Evolutionary conservation across 139 green algal species (phyloP).

Genomic region (Edaphochlamys debaryana): DNA sequence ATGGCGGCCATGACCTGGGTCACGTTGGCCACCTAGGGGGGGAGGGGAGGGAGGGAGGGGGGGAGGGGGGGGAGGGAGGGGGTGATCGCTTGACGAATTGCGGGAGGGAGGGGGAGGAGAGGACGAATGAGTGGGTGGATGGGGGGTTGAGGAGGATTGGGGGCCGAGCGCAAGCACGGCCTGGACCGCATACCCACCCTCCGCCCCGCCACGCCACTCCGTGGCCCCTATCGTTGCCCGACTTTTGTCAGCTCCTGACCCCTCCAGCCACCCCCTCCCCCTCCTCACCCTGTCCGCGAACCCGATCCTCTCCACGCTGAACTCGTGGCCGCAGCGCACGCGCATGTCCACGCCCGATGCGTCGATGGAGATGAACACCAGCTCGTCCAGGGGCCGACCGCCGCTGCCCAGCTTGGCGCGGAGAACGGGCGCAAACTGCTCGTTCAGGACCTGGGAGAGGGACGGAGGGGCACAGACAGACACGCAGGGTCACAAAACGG

Average conservation of each 20-base stretch:
- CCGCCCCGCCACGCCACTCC: not conserved
- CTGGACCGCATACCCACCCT: not conserved
- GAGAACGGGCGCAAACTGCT: constrained; percentile 67
- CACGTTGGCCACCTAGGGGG: constrained; percentile 57
- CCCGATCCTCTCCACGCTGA: constrained; percentile 84
- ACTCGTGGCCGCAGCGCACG: constrained; percentile 78
- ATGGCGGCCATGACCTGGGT: constrained; percentile 64
- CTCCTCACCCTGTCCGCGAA: constrained; percentile 61
- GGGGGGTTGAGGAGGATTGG: no score
- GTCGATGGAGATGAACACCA: constrained; percentile 94
- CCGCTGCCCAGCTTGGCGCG: constrained; percentile 57
- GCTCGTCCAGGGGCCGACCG: constrained; percentile 61
- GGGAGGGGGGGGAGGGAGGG: not conserved
- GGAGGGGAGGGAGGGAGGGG: not conserved
- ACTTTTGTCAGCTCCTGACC: not conserved
- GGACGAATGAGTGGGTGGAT: no score
- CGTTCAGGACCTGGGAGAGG: constrained; percentile 84
- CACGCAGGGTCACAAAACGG: no score
- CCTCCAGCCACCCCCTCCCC: not conserved
- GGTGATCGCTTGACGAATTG: no score
- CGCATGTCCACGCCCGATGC: constrained; percentile 87
- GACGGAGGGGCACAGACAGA: not conserved
- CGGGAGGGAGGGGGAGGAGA: no score
- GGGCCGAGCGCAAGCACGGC: no score
- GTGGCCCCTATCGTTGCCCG: not conserved